phyloP scores from a whole-genome alignment of 441 rosid species.

The Erodium moschatum region DNA sequence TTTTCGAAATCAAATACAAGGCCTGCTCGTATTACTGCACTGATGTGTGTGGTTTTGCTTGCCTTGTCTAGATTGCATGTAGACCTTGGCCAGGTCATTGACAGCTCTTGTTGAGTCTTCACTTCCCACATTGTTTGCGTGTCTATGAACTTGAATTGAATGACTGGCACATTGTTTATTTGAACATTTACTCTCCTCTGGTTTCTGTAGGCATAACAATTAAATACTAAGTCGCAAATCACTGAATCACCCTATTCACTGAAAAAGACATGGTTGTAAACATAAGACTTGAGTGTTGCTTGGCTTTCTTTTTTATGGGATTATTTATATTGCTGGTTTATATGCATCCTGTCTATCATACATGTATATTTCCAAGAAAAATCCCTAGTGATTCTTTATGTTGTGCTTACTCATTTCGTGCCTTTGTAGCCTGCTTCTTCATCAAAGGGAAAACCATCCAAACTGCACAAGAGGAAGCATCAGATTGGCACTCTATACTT shows the following conservation, averaged over 20 bases:
- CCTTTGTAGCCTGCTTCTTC: slow-evolving; percentile 42
- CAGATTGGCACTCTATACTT: slow-evolving; percentile 66
- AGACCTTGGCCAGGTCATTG: background rate
- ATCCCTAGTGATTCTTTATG: background rate
- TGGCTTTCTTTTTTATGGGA: background rate
- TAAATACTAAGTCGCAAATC: background rate
- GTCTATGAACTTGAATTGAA: background rate
- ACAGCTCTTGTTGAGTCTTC: background rate
- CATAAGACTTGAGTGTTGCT: background rate
- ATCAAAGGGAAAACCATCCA: slow-evolving; percentile 69
- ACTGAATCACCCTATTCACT: background rate
- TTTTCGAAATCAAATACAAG: background rate
- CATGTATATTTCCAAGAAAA: background rate
- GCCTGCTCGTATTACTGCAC: background rate
- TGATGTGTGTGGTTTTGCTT: background rate
- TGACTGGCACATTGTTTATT: background rate
- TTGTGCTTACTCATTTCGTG: background rate
- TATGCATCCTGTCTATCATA: background rate
- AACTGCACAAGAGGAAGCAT: slow-evolving; percentile 97
- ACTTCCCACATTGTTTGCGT: background rate
- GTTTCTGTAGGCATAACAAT: background rate
- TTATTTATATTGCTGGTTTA: background rate
- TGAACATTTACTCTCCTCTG: background rate
- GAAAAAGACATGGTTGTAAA: background rate
- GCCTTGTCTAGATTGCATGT: background rate